A percentile compares a stretch with the other conserved stretches of the same genome.
phyloP scores from a whole-genome alignment of 2,329 filamentous ascomycete species.

The Geoglossum cookeanum region DNA sequence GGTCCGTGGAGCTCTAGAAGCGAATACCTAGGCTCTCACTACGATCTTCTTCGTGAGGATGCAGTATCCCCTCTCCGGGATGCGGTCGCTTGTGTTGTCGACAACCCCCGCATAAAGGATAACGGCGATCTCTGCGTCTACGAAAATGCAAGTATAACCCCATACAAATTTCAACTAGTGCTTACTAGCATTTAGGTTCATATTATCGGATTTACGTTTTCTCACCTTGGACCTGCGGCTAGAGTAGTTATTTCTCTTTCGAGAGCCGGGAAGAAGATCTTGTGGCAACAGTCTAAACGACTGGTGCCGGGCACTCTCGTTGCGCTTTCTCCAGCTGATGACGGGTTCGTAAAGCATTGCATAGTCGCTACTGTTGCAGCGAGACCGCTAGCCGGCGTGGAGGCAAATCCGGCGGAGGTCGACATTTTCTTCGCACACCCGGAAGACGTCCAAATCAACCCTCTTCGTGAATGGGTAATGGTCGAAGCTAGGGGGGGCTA shows the following conservation, averaged over 20 bases:
- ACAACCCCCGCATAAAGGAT: conserved; percentile 37
- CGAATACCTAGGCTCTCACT: conserved; percentile 54
- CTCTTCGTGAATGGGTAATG: conserved; percentile 54
- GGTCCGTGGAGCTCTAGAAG: conserved; percentile 40
- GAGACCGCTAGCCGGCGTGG: conserved; percentile 41
- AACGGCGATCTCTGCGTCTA: conserved; percentile 42
- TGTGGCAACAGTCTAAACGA: conserved; percentile 42
- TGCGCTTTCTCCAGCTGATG: conserved; percentile 30
- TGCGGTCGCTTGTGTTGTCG: conserved; percentile 38
- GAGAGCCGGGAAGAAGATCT: conserved; percentile 44
- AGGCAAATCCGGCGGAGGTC: conserved; percentile 48
- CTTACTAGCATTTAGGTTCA: conserved; percentile 32
- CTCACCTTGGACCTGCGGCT: conserved; percentile 29
- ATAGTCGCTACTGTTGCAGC: conserved; percentile 56
- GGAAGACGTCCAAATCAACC: conserved; percentile 47
- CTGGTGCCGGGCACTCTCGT: conserved; percentile 35
- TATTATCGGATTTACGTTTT: conserved; percentile 43
- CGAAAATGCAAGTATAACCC: conserved; percentile 36
- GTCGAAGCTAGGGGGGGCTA: conserved; percentile 56
- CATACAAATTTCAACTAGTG: neutral
- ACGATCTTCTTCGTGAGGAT: conserved; percentile 58
- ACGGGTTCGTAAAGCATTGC: conserved; percentile 46
- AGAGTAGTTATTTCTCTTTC: conserved; percentile 52
- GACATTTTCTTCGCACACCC: conserved; percentile 52
- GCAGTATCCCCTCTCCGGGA: conserved; percentile 47